phyloP scores from a whole-genome alignment of 305 asterid species.

The Fraxinus floribunda region DNA sequence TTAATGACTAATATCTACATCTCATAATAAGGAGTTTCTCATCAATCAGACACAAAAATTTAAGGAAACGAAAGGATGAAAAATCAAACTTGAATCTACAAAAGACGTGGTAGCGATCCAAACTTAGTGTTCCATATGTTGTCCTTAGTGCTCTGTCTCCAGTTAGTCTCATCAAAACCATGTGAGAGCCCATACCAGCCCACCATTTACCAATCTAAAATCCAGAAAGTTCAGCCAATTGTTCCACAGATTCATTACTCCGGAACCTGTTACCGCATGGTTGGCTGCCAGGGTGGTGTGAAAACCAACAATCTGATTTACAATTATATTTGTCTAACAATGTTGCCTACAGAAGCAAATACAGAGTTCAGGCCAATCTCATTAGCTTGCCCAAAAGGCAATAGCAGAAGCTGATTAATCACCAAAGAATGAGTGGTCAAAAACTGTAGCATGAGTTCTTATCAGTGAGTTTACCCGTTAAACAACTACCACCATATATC shows the following conservation, averaged over 20 bases:
- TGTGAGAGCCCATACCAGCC: neutral
- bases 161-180: too few relatives aligned
- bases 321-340: neutral
- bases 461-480: neutral
- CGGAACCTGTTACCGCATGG: neutral
- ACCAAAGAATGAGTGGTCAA: neutral
- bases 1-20: too few relatives aligned
- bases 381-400: neutral
- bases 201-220: neutral
- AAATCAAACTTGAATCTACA: too few relatives aligned
- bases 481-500: neutral
- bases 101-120: too few relatives aligned
- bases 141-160: too few relatives aligned
- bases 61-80: too few relatives aligned
- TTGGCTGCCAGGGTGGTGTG: neutral
- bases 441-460: constrained; percentile 10
- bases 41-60: too few relatives aligned
- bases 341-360: constrained; percentile 8
- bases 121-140: too few relatives aligned
- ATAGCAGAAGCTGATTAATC: neutral
- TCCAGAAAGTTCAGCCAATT: neutral
- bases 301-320: neutral
- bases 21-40: too few relatives aligned
- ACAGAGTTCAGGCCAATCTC: neutral
- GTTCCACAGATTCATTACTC: neutral